Percentiles rank a stretch among this genome's conserved stretches.
Evolutionary conservation across 1,284 basidiomycete genomes (phyloP).

Genomic region (Apiotrichum mycotoxinovorans): DNA sequence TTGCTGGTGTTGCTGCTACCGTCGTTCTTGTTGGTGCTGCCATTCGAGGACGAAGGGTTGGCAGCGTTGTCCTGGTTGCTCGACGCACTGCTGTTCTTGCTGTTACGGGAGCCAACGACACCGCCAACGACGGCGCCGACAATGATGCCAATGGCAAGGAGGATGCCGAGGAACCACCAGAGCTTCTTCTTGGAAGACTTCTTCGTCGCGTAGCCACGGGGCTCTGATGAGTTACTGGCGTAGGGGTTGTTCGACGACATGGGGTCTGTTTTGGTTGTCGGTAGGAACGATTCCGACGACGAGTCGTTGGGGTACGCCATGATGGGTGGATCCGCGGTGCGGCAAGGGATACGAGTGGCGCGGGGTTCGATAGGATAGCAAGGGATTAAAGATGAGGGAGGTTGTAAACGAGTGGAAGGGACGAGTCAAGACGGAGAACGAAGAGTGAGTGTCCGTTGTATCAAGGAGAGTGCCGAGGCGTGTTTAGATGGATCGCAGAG

Average conservation of each 20-base stretch:
- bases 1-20: not conserved
- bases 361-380: not conserved
- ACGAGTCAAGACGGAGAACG: not conserved
- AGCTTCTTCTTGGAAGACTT: slow-evolving; percentile 48
- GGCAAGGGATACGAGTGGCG: too few species aligned
- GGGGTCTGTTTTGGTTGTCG: slow-evolving; percentile 33
- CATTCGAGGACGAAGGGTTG: slow-evolving; percentile 28
- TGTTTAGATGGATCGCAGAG: not conserved
- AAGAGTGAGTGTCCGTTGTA: not conserved
- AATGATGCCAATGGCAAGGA: slow-evolving; percentile 62
- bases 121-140: slow-evolving; percentile 73
- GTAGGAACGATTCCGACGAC: slow-evolving; percentile 12
- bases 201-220: slow-evolving; percentile 19
- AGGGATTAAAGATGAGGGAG: slow-evolving; percentile 1
- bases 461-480: not conserved
- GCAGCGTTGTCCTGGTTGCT: slow-evolving; percentile 50
- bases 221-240: slow-evolving; percentile 27
- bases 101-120: slow-evolving; percentile 61
- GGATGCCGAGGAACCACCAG: slow-evolving; percentile 38
- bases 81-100: slow-evolving; percentile 33
- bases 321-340: not conserved
- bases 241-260: slow-evolving; percentile 44
- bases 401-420: not conserved
- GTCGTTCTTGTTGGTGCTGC: not conserved
- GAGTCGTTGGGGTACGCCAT: not conserved